Conservation (phyloP, 768 basidiomycete species). For the Trichaptum fuscoviolaceum region DNA sequence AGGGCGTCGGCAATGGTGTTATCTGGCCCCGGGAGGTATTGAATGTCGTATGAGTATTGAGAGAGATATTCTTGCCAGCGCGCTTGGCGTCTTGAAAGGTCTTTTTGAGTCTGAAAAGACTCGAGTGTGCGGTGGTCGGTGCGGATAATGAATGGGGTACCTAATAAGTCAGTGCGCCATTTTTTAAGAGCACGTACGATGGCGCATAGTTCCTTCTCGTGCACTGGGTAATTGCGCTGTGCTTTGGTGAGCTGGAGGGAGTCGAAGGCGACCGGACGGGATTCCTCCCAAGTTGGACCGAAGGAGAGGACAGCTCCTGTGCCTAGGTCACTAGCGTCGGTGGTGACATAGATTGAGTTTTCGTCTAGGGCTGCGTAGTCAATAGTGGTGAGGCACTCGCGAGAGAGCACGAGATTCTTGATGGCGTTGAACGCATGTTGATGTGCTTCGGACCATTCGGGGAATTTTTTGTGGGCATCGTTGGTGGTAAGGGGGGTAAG, state of each 20-base stretch:
- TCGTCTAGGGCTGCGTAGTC: constrained; percentile 25
- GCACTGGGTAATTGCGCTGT: too few relatives aligned
- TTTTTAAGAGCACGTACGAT: constrained; percentile 28
- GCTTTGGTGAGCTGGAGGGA: too few relatives aligned
- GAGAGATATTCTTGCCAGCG: too few relatives aligned
- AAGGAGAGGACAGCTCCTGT: constrained; percentile 28
- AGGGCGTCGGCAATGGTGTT: constrained; percentile 35
- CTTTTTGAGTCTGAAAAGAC: constrained; percentile 25
- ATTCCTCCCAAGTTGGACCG: too few relatives aligned
- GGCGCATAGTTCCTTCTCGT: too few relatives aligned
- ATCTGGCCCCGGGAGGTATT: too few relatives aligned
- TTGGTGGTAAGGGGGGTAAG: too few relatives aligned
- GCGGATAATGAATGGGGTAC: constrained; percentile 21
- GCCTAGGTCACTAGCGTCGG: constrained; percentile 25
- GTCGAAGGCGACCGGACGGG: too few relatives aligned
- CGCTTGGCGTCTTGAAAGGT: constrained; percentile 32
- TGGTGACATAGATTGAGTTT: constrained; percentile 30
- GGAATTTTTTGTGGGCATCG: constrained; percentile 16
- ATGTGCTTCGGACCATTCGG: constrained; percentile 22
- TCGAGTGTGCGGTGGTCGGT: constrained; percentile 35
- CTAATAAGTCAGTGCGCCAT: constrained; percentile 20
- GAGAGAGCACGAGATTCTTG: constrained; percentile 23
- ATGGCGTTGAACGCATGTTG: constrained; percentile 32
- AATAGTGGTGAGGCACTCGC: constrained; percentile 25
- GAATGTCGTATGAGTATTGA: too few relatives aligned